Conservation (phyloP, 257 asterid species). For the Rhazya stricta region DNA sequence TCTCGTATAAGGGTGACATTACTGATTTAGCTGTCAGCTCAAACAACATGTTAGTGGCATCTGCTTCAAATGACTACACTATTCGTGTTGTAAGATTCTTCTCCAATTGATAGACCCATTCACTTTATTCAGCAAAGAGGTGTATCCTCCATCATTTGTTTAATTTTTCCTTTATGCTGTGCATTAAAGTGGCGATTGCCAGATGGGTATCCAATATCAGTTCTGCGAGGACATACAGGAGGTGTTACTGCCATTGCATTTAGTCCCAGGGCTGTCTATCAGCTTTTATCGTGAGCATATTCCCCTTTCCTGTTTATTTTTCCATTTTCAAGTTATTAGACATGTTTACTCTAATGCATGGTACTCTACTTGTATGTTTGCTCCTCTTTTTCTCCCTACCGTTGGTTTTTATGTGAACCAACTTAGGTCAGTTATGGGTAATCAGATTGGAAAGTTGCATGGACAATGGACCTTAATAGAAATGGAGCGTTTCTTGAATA, state of each 20-base stretch:
- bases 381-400: not conserved
- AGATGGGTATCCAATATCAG: constrained; percentile 85
- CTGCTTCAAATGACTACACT: constrained; percentile 92
- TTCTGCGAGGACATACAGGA: constrained; percentile 92
- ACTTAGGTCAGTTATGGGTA: not conserved
- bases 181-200: constrained; percentile 90
- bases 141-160: constrained; percentile 13
- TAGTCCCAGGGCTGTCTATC: constrained; percentile 71
- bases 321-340: constrained; percentile 2
- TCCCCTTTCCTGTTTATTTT: constrained; percentile 15
- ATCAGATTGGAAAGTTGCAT: not conserved
- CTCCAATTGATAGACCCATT: not conserved
- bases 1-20: constrained; percentile 68
- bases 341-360: not conserved
- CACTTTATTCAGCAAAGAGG: constrained; percentile 13
- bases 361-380: not conserved
- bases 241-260: constrained; percentile 96
- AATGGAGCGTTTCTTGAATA: not conserved
- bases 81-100: constrained; percentile 86
- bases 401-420: not conserved
- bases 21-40: constrained; percentile 93
- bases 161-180: constrained; percentile 12
- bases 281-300: constrained; percentile 84
- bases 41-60: constrained; percentile 80
- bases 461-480: not conserved